Conservation (phyloP, 495 filamentous ascomycete genomes). For the Tuber aestivum region DNA sequence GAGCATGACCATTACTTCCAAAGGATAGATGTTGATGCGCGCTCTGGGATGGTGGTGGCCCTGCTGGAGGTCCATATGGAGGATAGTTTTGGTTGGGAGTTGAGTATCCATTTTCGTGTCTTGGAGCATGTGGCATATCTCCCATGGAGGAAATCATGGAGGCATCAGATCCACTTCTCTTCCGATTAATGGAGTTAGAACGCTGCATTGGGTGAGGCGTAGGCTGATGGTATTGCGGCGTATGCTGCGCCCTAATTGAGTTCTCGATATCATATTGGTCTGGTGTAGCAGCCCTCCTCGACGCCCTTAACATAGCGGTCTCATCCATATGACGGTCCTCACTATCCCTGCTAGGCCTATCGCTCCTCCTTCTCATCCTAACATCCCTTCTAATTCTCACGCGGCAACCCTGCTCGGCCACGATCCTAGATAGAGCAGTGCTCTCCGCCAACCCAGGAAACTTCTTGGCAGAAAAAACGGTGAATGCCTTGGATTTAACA, state of each 20-base stretch:
- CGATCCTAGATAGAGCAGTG: slow-evolving; percentile 77
- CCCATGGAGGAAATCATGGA: slow-evolving; percentile 30
- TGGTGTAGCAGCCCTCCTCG: slow-evolving; percentile 28
- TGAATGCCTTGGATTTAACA: slow-evolving; percentile 80
- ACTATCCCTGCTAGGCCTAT: slow-evolving; percentile 38
- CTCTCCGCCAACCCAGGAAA: slow-evolving; percentile 93
- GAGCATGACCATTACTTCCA: slow-evolving; percentile 25
- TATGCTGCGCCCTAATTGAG: slow-evolving; percentile 29
- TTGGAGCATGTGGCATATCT: slow-evolving; percentile 20
- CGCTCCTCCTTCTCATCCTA: slow-evolving; percentile 69
- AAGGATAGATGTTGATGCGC: slow-evolving; percentile 38
- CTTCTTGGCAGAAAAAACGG: slow-evolving; percentile 95
- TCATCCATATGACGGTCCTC: slow-evolving; percentile 40
- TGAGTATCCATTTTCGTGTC: slow-evolving; percentile 34
- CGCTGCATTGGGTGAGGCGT: slow-evolving; percentile 40
- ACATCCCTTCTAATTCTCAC: slow-evolving; percentile 96
- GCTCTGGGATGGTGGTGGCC: slow-evolving; percentile 32
- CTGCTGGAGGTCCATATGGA: slow-evolving; percentile 30
- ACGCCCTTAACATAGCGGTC: slow-evolving; percentile 38
- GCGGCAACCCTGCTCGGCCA: slow-evolving; percentile 95
- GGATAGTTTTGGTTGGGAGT: slow-evolving; percentile 35
- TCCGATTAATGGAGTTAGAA: slow-evolving; percentile 32
- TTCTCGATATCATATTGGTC: slow-evolving; percentile 39
- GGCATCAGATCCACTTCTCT: slow-evolving; percentile 42
- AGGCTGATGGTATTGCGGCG: slow-evolving; percentile 36